Evolutionary conservation across 371 early-diverging fungal genomes (phyloP).

Genomic region (Syncephalastrum sp.): DNA sequence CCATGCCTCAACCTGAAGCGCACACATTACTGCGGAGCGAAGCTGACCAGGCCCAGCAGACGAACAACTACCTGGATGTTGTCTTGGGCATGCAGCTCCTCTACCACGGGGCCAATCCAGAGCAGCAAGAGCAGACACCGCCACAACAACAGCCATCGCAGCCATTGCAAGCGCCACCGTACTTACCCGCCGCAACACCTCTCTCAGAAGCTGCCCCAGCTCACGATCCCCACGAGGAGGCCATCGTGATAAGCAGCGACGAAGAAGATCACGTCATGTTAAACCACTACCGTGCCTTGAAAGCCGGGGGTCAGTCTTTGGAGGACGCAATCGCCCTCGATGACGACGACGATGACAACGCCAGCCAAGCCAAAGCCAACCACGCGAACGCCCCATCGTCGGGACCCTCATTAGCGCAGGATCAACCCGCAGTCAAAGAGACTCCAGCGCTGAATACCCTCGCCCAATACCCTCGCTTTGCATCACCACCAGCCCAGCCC

Average conservation of each 20-base stretch:
- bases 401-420: neutral
- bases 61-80: no score
- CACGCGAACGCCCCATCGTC: neutral
- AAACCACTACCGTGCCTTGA: neutral
- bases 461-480: neutral
- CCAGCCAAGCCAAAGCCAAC: neutral
- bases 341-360: slow-evolving; percentile 8
- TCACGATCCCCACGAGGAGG: neutral
- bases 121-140: neutral
- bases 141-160: neutral
- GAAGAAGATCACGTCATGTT: slow-evolving; percentile 14
- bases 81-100: no score
- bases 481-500: no score
- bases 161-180: neutral
- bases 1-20: no score
- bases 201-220: neutral
- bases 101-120: no score
- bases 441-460: neutral
- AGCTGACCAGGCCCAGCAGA: no score
- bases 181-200: neutral
- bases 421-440: neutral
- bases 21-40: no score
- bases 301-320: neutral
- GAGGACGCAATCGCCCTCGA: slow-evolving; percentile 13
- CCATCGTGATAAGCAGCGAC: slow-evolving; percentile 26